Evolutionary conservation across 2,329 filamentous ascomycete species (phyloP).

Genomic region (Fusarium floridanum): DNA sequence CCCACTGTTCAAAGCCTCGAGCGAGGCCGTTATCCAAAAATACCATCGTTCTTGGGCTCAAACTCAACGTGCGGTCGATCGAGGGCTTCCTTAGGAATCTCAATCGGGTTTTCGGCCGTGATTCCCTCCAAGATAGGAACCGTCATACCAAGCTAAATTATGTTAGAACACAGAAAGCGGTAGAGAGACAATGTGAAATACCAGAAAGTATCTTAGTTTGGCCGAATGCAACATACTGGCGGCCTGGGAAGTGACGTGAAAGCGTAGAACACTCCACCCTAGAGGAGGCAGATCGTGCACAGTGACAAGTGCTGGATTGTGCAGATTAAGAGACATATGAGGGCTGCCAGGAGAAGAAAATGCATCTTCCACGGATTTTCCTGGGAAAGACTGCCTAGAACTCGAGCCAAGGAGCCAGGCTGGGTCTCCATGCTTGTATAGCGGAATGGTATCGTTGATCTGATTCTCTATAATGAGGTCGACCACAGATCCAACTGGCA

Average conservation of each 20-base stretch:
- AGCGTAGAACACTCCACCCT: neutral
- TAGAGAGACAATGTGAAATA: neutral
- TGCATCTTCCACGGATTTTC: neutral
- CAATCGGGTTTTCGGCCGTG: neutral
- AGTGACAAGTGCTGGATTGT: neutral
- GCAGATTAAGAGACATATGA: neutral
- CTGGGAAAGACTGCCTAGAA: neutral
- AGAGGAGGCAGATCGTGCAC: neutral
- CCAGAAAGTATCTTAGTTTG: neutral
- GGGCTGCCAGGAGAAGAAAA: neutral
- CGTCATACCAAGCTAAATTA: neutral
- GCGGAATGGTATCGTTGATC: constrained; percentile 13
- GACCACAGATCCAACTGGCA: constrained; percentile 9
- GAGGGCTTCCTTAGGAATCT: neutral
- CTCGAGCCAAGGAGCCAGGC: constrained; percentile 7
- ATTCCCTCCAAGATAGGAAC: neutral
- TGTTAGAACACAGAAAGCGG: neutral
- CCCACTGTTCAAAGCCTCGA: neutral
- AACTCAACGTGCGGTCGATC: neutral
- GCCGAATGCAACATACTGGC: neutral
- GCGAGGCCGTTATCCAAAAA: neutral
- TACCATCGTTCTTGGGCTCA: neutral
- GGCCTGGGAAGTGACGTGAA: neutral
- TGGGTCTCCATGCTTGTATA: constrained; percentile 9
- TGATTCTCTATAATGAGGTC: constrained; percentile 11